A percentile compares a stretch with the other conserved stretches of the same genome.
Evolutionary conservation across 2,329 filamentous ascomycete species (phyloP).

Genomic region (Whalleya microplaca): DNA sequence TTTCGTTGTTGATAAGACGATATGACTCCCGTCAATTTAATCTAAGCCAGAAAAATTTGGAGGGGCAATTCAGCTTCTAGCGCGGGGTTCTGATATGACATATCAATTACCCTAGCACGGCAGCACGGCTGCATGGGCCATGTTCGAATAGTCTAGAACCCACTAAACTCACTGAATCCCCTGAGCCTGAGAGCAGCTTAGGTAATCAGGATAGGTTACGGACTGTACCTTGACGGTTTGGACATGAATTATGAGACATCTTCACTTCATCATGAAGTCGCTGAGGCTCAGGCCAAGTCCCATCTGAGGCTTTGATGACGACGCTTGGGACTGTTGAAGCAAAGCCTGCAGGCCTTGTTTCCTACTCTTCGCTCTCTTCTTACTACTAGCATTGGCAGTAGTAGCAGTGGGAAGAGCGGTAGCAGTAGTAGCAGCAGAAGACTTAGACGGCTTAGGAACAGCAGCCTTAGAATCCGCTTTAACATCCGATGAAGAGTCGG

Average conservation of each 20-base stretch:
- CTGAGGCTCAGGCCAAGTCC: conserved; percentile 55
- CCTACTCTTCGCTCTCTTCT: conserved; percentile 66
- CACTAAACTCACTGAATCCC: not conserved
- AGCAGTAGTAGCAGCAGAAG: conserved; percentile 26
- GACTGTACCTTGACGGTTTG: not conserved
- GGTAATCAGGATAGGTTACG: conserved; percentile 9
- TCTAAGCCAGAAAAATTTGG: conserved; percentile 39
- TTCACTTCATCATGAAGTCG: conserved; percentile 54
- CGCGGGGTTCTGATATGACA: conserved; percentile 44
- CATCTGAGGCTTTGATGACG: conserved; percentile 38
- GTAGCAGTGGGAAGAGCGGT: conserved; percentile 32
- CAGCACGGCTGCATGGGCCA: conserved; percentile 12
- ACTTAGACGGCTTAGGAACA: conserved; percentile 35
- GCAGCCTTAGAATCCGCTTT: no score
- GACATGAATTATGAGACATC: not conserved
- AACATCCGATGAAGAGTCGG: conserved; percentile 1
- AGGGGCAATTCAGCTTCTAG: conserved; percentile 40
- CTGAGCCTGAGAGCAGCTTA: not conserved
- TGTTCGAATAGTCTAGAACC: conserved; percentile 23
- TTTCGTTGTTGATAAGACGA: conserved; percentile 8
- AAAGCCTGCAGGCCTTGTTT: conserved; percentile 70
- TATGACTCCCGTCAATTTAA: not conserved
- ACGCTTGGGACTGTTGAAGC: conserved; percentile 55
- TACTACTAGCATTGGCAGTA: conserved; percentile 59
- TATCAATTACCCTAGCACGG: conserved; percentile 22